These are phyloP conservation scores for Trametes cinnabarina DNA, from an alignment of 768 basidiomycete species.

Conservation along the genomic window DNA sequence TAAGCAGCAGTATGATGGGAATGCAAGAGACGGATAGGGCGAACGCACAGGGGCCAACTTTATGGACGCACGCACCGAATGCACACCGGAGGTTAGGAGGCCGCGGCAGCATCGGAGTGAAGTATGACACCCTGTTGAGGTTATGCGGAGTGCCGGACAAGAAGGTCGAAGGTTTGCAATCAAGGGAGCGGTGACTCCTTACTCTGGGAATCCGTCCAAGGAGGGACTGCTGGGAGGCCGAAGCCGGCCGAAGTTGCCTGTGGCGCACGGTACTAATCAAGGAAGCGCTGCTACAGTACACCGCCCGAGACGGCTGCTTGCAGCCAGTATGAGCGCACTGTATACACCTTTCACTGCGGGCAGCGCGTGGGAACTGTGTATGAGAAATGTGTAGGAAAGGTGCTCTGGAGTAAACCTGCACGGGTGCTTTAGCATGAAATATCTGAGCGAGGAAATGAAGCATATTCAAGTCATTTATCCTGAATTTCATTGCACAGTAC, in stretches of 20 bases:
- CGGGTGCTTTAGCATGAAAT: no score
- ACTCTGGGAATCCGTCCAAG: not conserved
- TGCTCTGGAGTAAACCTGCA: no score
- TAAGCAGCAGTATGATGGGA: slow-evolving; percentile 10
- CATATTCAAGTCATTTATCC: no score
- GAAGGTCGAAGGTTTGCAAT: not conserved
- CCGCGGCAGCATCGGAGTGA: slow-evolving; percentile 13
- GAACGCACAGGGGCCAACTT: not conserved
- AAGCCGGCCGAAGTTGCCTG: not conserved
- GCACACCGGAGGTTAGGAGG: not conserved
- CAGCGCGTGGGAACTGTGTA: no score
- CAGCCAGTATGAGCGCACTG: not conserved
- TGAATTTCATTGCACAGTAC: no score
- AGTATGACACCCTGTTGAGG: slow-evolving; percentile 5
- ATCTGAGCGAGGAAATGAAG: no score
- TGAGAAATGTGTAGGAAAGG: no score
- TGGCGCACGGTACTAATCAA: not conserved
- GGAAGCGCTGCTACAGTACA: not conserved
- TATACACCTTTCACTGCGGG: no score
- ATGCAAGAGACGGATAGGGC: slow-evolving; percentile 6
- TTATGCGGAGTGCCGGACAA: not conserved
- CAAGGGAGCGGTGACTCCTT: no score
- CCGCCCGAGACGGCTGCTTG: slow-evolving; percentile 6
- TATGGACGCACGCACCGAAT: slow-evolving; percentile 4
- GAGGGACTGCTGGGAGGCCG: not conserved